Evolutionary conservation across 2,329 filamentous ascomycete genomes (phyloP).

Genomic region (Coleophoma crateriformis): DNA sequence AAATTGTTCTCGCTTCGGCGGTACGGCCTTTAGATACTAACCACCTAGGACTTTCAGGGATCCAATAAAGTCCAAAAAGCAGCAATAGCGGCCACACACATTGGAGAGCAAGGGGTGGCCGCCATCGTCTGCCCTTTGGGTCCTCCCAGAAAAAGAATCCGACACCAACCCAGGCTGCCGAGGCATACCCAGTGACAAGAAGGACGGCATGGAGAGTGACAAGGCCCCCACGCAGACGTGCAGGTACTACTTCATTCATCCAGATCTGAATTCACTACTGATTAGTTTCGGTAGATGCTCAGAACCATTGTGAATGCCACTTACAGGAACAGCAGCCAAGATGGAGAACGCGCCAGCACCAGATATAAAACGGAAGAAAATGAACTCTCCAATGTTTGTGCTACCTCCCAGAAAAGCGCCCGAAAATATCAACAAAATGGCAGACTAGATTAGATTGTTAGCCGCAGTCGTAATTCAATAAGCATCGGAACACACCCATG

Average conservation of each 20-base stretch:
- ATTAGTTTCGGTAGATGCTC: neutral
- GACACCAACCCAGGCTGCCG: slow-evolving; percentile 12
- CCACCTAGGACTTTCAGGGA: slow-evolving; percentile 64
- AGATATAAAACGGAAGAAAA: slow-evolving; percentile 7
- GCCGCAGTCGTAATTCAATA: neutral
- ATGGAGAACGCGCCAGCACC: slow-evolving; percentile 9
- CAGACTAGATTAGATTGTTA: neutral
- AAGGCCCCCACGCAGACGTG: slow-evolving; percentile 18
- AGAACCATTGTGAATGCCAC: neutral
- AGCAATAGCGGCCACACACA: slow-evolving; percentile 7
- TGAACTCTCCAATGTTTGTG: slow-evolving; percentile 5
- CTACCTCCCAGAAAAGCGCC: slow-evolving; percentile 10
- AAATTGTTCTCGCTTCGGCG: slow-evolving; percentile 46
- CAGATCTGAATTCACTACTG: neutral
- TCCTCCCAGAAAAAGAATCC: slow-evolving; percentile 16
- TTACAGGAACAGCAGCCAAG: slow-evolving; percentile 6
- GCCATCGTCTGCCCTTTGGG: slow-evolving; percentile 17
- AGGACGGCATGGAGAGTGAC: slow-evolving; percentile 25
- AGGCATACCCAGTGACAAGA: slow-evolving; percentile 19
- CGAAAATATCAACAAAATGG: neutral
- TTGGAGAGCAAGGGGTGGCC: slow-evolving; percentile 16
- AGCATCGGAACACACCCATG: neutral
- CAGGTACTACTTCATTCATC: slow-evolving; percentile 18
- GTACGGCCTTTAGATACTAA: slow-evolving; percentile 57
- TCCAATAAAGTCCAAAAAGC: slow-evolving; percentile 30